Percentiles rank a stretch among this genome's conserved stretches.
Conservation (phyloP, 31 red algal genomes). For the Asparagopsis taxiformis region DNA sequence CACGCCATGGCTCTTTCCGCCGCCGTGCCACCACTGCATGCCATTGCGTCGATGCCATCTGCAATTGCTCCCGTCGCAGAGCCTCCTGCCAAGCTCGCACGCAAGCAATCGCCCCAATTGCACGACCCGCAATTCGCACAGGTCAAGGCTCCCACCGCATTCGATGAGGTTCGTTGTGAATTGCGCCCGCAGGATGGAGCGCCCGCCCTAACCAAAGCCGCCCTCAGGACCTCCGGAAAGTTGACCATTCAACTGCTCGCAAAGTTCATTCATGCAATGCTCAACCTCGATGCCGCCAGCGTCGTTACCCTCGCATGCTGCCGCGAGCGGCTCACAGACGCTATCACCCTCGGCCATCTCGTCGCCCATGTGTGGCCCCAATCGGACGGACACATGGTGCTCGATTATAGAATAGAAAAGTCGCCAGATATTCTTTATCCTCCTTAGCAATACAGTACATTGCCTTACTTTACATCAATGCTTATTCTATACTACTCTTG, state of each 20-base stretch:
- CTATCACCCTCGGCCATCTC: constrained; percentile 45
- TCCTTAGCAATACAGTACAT: neutral
- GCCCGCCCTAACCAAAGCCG: constrained; percentile 17
- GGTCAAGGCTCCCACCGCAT: constrained; percentile 34
- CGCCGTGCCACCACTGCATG: too few relatives aligned
- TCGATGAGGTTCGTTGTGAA: constrained; percentile 60
- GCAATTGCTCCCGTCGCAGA: too few relatives aligned
- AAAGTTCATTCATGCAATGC: constrained; percentile 24
- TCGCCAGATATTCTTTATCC: neutral
- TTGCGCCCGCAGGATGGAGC: constrained; percentile 17
- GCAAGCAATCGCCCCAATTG: neutral
- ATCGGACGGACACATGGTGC: constrained; percentile 34
- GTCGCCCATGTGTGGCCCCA: constrained; percentile 35
- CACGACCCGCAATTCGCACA: neutral
- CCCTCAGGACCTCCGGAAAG: constrained; percentile 40
- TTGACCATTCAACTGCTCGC: constrained; percentile 6
- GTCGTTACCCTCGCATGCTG: constrained; percentile 18
- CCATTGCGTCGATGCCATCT: too few relatives aligned
- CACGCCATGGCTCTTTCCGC: too few relatives aligned
- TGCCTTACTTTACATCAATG: neutral
- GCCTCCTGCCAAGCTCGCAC: neutral
- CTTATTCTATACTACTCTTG: neutral
- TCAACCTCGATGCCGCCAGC: constrained; percentile 12
- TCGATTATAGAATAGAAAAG: constrained; percentile 27
- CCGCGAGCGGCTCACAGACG: constrained; percentile 26